These are phyloP conservation scores for Picochlorum sp. DNA, from an alignment of 139 green algal species.

Conservation along the genomic window DNA sequence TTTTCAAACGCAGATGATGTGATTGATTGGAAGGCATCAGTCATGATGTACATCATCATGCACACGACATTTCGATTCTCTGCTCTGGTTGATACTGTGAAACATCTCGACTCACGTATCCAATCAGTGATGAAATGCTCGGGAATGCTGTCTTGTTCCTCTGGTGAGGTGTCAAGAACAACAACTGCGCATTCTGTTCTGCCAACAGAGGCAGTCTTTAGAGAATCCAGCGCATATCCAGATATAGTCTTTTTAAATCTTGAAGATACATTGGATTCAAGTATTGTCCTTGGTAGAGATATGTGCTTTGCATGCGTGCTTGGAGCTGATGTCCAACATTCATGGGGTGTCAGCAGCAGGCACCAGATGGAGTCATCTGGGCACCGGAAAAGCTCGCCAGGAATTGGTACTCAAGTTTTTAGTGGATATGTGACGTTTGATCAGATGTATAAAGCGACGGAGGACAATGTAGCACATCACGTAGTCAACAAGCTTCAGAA, in stretches of 20 bases:
- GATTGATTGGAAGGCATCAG: slow-evolving; percentile 45
- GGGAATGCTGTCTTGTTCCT: too few relatives aligned
- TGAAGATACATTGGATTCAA: too few relatives aligned
- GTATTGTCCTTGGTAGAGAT: too few relatives aligned
- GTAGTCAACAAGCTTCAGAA: too few relatives aligned
- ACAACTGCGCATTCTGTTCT: too few relatives aligned
- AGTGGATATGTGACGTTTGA: slow-evolving; percentile 2
- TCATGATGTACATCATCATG: slow-evolving; percentile 61
- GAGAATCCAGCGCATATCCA: too few relatives aligned
- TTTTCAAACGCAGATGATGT: neutral
- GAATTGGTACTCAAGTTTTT: neutral
- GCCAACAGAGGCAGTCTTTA: too few relatives aligned
- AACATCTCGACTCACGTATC: neutral
- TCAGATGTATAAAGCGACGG: neutral
- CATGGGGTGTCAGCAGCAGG: too few relatives aligned
- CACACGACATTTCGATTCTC: slow-evolving; percentile 42
- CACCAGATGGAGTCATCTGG: neutral
- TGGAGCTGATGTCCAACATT: too few relatives aligned
- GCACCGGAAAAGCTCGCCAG: neutral
- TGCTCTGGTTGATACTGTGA: neutral
- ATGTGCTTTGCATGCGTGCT: too few relatives aligned
- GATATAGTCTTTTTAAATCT: too few relatives aligned
- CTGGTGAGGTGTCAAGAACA: too few relatives aligned
- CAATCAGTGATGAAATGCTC: neutral
- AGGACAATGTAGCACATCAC: neutral